These are phyloP conservation scores for Trichoderma lentiforme DNA, from an alignment of 2,329 filamentous ascomycete species.

Conservation along the genomic window DNA sequence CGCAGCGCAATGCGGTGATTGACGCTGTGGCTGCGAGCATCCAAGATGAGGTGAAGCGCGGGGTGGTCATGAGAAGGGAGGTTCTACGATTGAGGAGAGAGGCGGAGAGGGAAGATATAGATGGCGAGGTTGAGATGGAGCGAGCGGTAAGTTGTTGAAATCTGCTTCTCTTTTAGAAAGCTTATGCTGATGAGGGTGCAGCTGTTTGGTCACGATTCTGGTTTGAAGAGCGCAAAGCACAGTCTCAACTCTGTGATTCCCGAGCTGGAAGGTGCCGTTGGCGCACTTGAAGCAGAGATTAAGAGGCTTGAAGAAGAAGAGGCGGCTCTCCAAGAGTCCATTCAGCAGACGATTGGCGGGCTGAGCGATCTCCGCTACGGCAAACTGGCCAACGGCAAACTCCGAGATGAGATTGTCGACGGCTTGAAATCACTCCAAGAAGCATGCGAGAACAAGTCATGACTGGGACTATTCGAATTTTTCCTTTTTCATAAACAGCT, in stretches of 20 bases:
- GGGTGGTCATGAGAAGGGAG: conserved; percentile 55
- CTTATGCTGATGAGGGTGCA: conserved; percentile 31
- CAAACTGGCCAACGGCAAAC: conserved; percentile 61
- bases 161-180: neutral
- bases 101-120: conserved; percentile 53
- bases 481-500: conserved; percentile 4
- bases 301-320: conserved; percentile 63
- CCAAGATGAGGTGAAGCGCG: conserved; percentile 59
- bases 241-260: conserved; percentile 62
- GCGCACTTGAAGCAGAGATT: conserved; percentile 66
- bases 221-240: conserved; percentile 52
- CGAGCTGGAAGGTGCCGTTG: conserved; percentile 65
- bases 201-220: conserved; percentile 53
- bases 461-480: neutral
- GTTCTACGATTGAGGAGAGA: conserved; percentile 53
- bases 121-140: conserved; percentile 64
- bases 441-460: conserved; percentile 52
- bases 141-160: conserved; percentile 43
- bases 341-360: conserved; percentile 64
- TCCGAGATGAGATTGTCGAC: conserved; percentile 64
- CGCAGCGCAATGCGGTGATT: conserved; percentile 65
- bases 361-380: conserved; percentile 84
- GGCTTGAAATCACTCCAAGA: conserved; percentile 57
- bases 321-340: conserved; percentile 53
- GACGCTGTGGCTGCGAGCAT: conserved; percentile 66